Evolutionary conservation across 2,329 filamentous ascomycete genomes (phyloP).

Genomic region (Malbranchea zuffiana): DNA sequence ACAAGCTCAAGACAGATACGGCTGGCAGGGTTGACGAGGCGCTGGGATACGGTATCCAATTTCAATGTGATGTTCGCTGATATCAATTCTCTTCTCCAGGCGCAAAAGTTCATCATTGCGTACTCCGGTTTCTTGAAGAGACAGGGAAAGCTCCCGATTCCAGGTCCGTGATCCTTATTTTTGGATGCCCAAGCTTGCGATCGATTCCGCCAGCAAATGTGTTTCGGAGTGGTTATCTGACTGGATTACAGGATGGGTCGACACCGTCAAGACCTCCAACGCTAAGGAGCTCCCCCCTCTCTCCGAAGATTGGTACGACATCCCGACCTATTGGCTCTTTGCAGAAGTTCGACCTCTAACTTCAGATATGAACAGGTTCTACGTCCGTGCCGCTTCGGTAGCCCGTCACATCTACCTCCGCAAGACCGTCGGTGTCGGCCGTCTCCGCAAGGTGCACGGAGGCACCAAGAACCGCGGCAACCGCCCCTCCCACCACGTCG

Average conservation of each 20-base stretch:
- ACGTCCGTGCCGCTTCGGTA: constrained; percentile 81
- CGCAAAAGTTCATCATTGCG: constrained; percentile 57
- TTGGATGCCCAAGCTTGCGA: too few relatives aligned
- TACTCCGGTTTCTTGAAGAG: constrained; percentile 62
- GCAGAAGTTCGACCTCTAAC: neutral
- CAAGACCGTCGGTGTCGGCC: constrained; percentile 98
- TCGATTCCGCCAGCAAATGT: too few relatives aligned
- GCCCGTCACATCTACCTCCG: constrained; percentile 98
- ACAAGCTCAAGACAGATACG: too few relatives aligned
- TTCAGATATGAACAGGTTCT: constrained; percentile 42
- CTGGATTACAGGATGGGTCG: constrained; percentile 69
- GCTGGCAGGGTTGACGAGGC: too few relatives aligned
- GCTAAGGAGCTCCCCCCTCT: constrained; percentile 97
- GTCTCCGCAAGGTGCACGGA: constrained; percentile 92
- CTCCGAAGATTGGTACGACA: constrained; percentile 88
- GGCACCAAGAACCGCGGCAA: constrained; percentile 94
- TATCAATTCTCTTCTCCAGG: constrained; percentile 30
- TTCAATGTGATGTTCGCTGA: constrained; percentile 7
- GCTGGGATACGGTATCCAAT: neutral
- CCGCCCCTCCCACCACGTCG: constrained; percentile 85
- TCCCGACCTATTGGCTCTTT: neutral
- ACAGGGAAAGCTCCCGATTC: constrained; percentile 59
- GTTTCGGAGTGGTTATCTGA: constrained; percentile 1
- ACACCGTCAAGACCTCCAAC: constrained; percentile 96
- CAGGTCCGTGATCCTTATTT: constrained; percentile 46